Percentiles rank a stretch among this genome's conserved stretches.
These are phyloP conservation scores for Monosporozyma siamensis DNA, from an alignment of 805 yeast genomes.

Conservation along the genomic window DNA sequence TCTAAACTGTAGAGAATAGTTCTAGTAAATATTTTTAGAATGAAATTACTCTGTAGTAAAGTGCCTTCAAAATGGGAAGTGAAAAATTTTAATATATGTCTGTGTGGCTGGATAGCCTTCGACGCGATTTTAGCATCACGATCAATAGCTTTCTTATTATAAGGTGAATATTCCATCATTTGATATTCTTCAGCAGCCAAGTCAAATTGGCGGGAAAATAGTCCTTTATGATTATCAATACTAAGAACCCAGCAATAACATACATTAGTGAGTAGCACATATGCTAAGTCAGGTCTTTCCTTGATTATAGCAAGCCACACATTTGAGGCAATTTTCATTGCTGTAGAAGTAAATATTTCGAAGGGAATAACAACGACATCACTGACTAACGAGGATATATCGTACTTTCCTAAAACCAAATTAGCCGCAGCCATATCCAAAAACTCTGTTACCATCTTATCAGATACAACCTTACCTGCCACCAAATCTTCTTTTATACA, in stretches of 20 bases:
- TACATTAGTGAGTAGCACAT: constrained; percentile 58
- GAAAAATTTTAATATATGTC: constrained; percentile 56
- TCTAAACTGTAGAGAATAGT: constrained; percentile 48
- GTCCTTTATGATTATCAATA: constrained; percentile 49
- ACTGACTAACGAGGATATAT: constrained; percentile 34
- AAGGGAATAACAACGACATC: constrained; percentile 65
- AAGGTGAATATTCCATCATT: constrained; percentile 84
- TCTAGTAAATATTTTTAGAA: constrained; percentile 59
- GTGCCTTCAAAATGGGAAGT: constrained; percentile 75
- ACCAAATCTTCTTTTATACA: constrained; percentile 17
- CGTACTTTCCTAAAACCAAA: constrained; percentile 31
- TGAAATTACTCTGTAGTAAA: constrained; percentile 57
- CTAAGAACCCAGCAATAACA: constrained; percentile 60
- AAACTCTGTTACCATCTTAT: constrained; percentile 32
- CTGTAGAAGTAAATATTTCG: constrained; percentile 45
- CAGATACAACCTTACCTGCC: constrained; percentile 15
- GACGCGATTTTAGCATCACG: constrained; percentile 43
- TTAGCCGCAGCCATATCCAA: constrained; percentile 39
- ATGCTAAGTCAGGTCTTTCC: constrained; percentile 50
- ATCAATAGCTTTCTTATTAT: constrained; percentile 51
- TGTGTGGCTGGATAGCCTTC: constrained; percentile 54
- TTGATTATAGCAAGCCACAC: constrained; percentile 75
- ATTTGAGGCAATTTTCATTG: constrained; percentile 57
- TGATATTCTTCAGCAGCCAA: constrained; percentile 48
- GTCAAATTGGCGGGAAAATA: constrained; percentile 53